Conservation (phyloP, 352 stramenopile species). For the Pilasporangium apinafurcum region DNA sequence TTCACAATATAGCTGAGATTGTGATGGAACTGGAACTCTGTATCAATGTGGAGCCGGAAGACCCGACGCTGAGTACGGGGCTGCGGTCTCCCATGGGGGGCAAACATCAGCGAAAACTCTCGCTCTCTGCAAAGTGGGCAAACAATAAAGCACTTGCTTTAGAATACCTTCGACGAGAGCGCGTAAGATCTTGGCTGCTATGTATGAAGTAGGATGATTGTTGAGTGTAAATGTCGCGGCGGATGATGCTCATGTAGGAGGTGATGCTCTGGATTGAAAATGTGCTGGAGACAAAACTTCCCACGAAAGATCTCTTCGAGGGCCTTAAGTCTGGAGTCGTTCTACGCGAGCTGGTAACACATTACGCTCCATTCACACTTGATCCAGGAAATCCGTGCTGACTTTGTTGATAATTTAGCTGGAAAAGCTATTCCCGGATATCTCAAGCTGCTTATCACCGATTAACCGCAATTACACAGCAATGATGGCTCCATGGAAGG, state of each 20-base stretch:
- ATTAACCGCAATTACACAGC: slow-evolving; percentile 70
- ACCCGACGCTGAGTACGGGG: slow-evolving; percentile 7
- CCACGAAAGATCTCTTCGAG: slow-evolving; percentile 50
- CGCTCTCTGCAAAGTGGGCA: slow-evolving; percentile 69
- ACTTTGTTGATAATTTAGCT: slow-evolving; percentile 20
- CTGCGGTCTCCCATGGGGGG: slow-evolving; percentile 50
- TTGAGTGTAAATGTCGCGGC: no score
- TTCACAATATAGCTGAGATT: no score
- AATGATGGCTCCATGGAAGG: slow-evolving; percentile 78
- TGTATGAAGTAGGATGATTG: no score
- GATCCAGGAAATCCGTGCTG: no score
- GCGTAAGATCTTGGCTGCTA: slow-evolving; percentile 37
- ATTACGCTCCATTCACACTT: no score
- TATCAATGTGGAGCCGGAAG: slow-evolving; percentile 21
- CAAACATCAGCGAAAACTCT: slow-evolving; percentile 63
- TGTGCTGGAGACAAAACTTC: slow-evolving; percentile 50
- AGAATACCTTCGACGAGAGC: slow-evolving; percentile 66
- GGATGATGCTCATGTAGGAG: slow-evolving; percentile 31
- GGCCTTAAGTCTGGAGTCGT: slow-evolving; percentile 70
- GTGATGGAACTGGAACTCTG: slow-evolving; percentile 42
- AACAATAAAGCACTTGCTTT: slow-evolving; percentile 66
- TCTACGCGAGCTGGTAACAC: slow-evolving; percentile 65
- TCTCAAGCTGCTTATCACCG: slow-evolving; percentile 41
- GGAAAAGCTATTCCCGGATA: slow-evolving; percentile 47
- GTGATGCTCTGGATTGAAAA: slow-evolving; percentile 68